Evolutionary conservation across 306 rosid genomes (phyloP).

Genomic region (Alnus rubra): DNA sequence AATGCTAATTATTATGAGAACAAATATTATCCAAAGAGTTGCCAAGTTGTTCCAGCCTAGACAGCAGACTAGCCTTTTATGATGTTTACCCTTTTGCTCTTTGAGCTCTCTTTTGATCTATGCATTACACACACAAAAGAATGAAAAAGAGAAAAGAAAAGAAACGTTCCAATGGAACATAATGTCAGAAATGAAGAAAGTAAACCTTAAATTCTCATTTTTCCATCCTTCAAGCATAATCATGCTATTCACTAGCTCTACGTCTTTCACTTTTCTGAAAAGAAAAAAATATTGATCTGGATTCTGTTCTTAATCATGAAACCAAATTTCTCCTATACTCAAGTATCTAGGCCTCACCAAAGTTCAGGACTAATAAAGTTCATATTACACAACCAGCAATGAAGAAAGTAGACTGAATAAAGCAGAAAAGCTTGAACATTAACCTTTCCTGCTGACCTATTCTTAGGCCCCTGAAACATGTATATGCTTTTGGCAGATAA

Average conservation of each 20-base stretch:
- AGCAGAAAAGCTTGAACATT: slow-evolving; percentile 2
- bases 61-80: not conserved
- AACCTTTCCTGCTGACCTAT: not conserved
- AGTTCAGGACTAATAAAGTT: not conserved
- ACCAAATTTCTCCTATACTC: not conserved
- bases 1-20: not conserved
- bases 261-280: not conserved
- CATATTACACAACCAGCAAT: not conserved
- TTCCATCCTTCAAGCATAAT: not conserved
- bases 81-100: not conserved
- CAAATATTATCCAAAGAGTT: not conserved
- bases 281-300: not conserved
- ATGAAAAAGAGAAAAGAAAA: not conserved
- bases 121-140: not conserved
- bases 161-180: not conserved
- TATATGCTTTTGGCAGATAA: too few relatives aligned
- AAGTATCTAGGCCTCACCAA: not conserved
- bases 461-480: too few relatives aligned
- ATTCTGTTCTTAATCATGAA: not conserved
- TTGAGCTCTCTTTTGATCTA: too few relatives aligned
- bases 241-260: not conserved
- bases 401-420: not conserved
- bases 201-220: too few relatives aligned
- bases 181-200: not conserved
- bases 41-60: not conserved